Evolutionary conservation across 352 stramenopile genomes (phyloP), one percentile per base, ranked within the genome.

Genomic region (Aphanomyces cochlioides): DNA sequence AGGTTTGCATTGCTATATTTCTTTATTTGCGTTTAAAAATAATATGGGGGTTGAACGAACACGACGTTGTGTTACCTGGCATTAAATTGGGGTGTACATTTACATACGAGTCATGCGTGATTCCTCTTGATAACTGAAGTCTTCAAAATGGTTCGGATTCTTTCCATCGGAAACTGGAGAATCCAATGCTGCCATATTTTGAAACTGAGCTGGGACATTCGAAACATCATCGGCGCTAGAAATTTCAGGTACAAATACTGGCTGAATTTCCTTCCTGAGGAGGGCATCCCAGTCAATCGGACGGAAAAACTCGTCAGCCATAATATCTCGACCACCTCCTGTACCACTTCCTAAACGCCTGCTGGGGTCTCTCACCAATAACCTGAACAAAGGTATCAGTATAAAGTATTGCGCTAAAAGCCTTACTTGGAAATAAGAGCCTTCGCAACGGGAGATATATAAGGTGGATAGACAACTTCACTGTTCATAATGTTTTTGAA

Each of bases 291-390:
- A 95, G 67, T 95, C 87, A 54, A 95, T 94, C 0, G 77, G 19
- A 69, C 91, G 84, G 69, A 86, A 95, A 61, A 95, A 95, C 54
- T 85, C 84, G 58, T 95, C 87, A 15, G 85, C 85, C 88, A 95
- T 95, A 57, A 95, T 95, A 57, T 95, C 87, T 12, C 81, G 80
- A 0, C 88, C 88, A n/a, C 88, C 88, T 39, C 90, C 92, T 5
- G 86, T 83, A 0, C 88, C 88, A 1, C 84, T 83, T n/a, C 97
- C 97, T 21, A 99, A 85, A 56, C 97, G 86, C 64, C 88, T 88
- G 38, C 84, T 80, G 36, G 96, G 92, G 67, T 99, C 90, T 67
- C 97, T 97, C 60, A 96, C 94, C 43, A 99, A 76, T 58, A 99
- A 73, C 75, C 75, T 59, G 58, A 57, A 57, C 7, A 67, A n/a